Percentiles rank a stretch among this genome's conserved stretches.
Conservation (phyloP, 345 rosid species). For the Viola odorata region DNA sequence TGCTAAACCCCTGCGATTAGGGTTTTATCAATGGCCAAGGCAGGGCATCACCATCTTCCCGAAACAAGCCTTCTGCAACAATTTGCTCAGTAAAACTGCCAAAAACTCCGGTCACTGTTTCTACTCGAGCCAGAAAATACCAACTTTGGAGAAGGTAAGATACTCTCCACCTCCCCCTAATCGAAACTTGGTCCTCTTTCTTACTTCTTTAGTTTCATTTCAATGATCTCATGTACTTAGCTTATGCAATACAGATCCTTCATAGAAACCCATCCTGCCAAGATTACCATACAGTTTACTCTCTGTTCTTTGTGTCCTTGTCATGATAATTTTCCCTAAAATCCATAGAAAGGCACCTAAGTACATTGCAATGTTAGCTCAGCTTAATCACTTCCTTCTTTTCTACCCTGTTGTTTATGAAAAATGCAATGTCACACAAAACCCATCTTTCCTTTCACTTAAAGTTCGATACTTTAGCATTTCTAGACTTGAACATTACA, state of each 20-base stretch:
- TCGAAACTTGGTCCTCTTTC: no score
- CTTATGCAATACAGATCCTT: background rate
- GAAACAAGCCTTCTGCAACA: no score
- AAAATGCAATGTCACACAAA: conserved; percentile 17
- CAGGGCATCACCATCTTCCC: no score
- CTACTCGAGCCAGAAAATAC: no score
- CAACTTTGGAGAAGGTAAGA: no score
- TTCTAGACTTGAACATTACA: conserved; percentile 19
- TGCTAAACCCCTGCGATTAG: no score
- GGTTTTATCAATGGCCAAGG: no score
- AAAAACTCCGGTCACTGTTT: no score
- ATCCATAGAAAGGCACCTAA: conserved; percentile 18
- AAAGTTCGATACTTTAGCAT: conserved; percentile 27
- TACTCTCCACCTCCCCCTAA: no score
- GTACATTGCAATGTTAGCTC: conserved; percentile 32
- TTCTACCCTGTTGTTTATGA: conserved; percentile 22
- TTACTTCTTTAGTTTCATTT: no score
- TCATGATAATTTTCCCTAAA: conserved; percentile 32
- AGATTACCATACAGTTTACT: background rate
- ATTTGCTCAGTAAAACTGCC: no score
- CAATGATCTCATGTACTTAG: no score
- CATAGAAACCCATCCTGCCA: background rate
- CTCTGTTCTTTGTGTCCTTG: conserved; percentile 10
- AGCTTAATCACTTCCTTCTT: conserved; percentile 21
- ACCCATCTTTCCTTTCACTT: conserved; percentile 27